A percentile compares a stretch with the other conserved stretches of the same genome.
These are phyloP conservation scores for Ampelocalamus luodianensis DNA, from an alignment of 176 grass and related monocot genomes.

Conservation along the genomic window DNA sequence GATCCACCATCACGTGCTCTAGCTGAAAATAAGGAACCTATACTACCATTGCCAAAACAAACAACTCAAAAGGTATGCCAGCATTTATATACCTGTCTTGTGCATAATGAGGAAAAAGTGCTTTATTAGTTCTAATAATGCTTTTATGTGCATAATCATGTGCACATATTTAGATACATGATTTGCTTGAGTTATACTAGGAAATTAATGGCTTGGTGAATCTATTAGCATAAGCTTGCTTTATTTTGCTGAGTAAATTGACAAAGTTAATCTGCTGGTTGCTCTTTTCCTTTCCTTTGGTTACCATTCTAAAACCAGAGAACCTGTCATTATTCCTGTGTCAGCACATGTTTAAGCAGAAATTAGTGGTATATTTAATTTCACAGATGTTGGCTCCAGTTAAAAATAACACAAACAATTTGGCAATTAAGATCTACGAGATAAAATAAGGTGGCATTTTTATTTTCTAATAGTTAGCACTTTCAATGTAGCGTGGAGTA, in stretches of 20 bases:
- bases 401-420: background rate
- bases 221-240: background rate
- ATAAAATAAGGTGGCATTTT: background rate
- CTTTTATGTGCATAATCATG: background rate
- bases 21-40: slow-evolving; percentile 68
- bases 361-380: background rate
- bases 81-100: background rate
- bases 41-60: slow-evolving; percentile 77
- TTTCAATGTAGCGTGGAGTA: slow-evolving; percentile 6
- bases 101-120: background rate
- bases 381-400: background rate
- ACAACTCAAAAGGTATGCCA: slow-evolving; percentile 57
- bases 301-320: background rate
- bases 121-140: background rate
- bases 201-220: background rate
- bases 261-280: background rate
- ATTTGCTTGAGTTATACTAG: background rate
- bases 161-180: background rate
- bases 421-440: background rate
- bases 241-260: slow-evolving; percentile 19
- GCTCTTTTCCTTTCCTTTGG: background rate
- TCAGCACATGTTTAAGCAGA: background rate
- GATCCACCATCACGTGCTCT: slow-evolving; percentile 50
- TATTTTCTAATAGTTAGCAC: background rate
- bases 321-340: background rate